Evolutionary conservation across 345 rosid species (phyloP), one percentile per base, ranked within the genome.

Genomic region (Camelina neglecta): DNA sequence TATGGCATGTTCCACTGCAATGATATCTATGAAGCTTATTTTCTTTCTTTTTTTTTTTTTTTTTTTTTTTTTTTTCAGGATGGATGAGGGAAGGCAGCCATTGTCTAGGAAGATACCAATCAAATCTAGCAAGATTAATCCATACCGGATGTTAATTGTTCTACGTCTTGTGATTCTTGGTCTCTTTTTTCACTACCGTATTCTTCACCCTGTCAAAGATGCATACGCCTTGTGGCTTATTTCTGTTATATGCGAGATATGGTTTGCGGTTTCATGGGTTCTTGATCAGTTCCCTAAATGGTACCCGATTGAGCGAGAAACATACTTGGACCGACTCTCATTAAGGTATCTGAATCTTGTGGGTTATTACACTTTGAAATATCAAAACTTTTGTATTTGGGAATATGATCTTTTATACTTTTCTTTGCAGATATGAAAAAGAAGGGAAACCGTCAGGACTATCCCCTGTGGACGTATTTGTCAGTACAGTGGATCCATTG

Each of bases 51-150:
- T 2, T 0, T 29, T 5, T 29, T 29, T 29, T 29, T 26, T 63
- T 59, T 24, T 71, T 35, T 24, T 5, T 18, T 18, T 18, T 1
- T 1, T 24, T 85, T 21, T 64, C 87, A 96, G 99, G 98, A 96
- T 96, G 99, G 99, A 96, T 72, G 99, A 96, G 85, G 99, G 97
- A 73, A 87, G 99, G 81, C 98, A 96, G 83, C 99, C 99, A 61
- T 88, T 96, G 71, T 96, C 98, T 3, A 86, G 99, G 83, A 96
- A 96, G 85, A 75, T 96, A 72, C 94, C 99, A 2, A 76, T 96
- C 80, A 87, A 88, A 33, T 96, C 99, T 1, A 96, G 99, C 98
- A 96, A 84, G 87, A 96, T 96, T 50, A 96, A 84, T 77, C 99
- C 99, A 1, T 96, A 96, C 82, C 80, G 99, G 79, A 67, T 96